Base-by-base conservation (phyloP, 2,329 filamentous ascomycete genomes). In the Colletotrichum chlorophyti region DNA sequence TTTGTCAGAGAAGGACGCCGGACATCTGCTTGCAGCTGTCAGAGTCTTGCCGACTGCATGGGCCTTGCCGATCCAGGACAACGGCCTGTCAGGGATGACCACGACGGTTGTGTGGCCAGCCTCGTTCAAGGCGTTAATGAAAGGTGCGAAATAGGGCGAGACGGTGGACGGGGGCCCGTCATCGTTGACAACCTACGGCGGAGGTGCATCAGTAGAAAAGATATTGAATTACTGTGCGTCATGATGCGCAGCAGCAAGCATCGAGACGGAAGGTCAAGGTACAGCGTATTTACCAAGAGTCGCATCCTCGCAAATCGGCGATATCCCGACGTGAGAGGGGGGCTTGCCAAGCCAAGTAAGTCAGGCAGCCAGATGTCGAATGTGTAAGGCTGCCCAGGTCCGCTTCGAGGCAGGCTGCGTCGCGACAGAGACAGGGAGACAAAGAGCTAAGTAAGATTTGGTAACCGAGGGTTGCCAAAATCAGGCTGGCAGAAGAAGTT, bases 21-120 rank as follows among this genome's bases (percentile, higher is more conserved):
- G 61, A 24, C 60, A 63, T 29, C 40, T 51, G 29, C 52, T 61
- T 7, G 47, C 58, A 29, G 61, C 63, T 21, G 51, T 86, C 57
- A 89, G 78, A 27, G 83, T 82, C 62, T 86, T 83, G 45, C 88
- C 88, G 52, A 91, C 86, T 32, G 91, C 83, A 68, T 91, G 89
- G 2, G 89, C 89, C 77, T 91, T 91, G 64, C 88, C 88, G 63
- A 91, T 91, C 89, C 89, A 91, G 58, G 87, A 90, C 64, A 88
- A 81, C 69, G 91, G 89, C 19, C 82, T 82, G 70, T 91, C 82
- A 0, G 89, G 89, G 3, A 91, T 79, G 45, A 89, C 81, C 24
- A 91, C 88, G 9, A 87, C 89, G 54, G 91, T 87, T 8, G 78
- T 80, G 73, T 91, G 89, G 24, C 87, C 87, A 38, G 85, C 81